These are phyloP conservation scores for Linnemannia zychae DNA, from an alignment of 192 early-diverging fungal species.

Conservation along the genomic window DNA sequence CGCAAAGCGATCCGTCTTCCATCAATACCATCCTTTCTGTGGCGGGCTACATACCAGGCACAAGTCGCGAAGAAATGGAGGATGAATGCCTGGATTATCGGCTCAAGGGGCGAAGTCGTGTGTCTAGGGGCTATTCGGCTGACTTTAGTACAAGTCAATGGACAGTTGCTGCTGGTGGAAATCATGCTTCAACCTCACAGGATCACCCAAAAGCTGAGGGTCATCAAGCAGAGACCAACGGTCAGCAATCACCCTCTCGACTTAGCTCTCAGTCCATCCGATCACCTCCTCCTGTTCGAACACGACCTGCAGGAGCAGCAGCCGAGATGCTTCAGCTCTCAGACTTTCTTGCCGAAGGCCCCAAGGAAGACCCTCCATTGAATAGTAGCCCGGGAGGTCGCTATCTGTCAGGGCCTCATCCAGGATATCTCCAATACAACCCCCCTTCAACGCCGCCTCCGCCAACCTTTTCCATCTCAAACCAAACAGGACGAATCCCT, in stretches of 20 bases:
- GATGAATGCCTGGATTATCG: slow-evolving; percentile 35
- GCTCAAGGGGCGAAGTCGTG: slow-evolving; percentile 25
- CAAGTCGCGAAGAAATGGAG: slow-evolving; percentile 16
- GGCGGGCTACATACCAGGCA: neutral
- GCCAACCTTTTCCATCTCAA: neutral
- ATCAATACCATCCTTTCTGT: slow-evolving; percentile 11
- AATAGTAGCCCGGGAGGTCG: neutral
- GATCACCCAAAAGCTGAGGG: neutral
- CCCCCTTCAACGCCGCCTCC: slow-evolving; percentile 15
- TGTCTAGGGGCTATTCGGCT: slow-evolving; percentile 16
- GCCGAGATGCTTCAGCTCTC: slow-evolving; percentile 44
- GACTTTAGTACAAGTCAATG: slow-evolving; percentile 1
- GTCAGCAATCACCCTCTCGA: neutral
- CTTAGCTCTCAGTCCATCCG: neutral
- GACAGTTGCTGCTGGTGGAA: neutral
- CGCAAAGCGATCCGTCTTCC: slow-evolving; percentile 16
- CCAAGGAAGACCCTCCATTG: neutral
- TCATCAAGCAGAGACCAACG: neutral
- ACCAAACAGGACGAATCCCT: slow-evolving; percentile 25
- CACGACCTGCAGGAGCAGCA: neutral
- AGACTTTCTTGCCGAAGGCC: slow-evolving; percentile 29
- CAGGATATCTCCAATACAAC: slow-evolving; percentile 12
- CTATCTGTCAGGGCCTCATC: neutral
- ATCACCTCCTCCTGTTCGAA: neutral
- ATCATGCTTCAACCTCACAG: neutral